Base-by-base conservation (phyloP, 441 rosid species). In the Melastoma candidum region DNA sequence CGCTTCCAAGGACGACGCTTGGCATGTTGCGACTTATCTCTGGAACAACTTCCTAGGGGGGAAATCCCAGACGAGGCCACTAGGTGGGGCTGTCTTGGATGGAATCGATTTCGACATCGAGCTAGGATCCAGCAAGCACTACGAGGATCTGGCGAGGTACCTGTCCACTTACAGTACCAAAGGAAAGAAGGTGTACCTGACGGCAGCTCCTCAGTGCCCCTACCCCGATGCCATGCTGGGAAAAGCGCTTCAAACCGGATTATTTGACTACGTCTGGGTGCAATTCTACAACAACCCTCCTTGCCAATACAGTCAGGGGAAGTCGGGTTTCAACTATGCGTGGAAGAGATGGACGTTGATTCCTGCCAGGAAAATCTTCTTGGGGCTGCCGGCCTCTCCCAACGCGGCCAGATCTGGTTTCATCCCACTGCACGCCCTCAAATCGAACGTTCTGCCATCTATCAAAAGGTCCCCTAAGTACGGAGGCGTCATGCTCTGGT, bases 81-180 rank as follows among this genome's bases (percentile, higher is more conserved):
- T 74, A 0, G 72, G 70, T 10, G 54, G 48, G 36, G 69, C 68
- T 0, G 58, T 74, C 3, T 47, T 74, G 2, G 76, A 64, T 14
- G 73, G 73, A 1, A 49, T 68, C 2, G 70, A 74, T 49, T 65
- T 74, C 2, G 63, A 68, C 48, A 59, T 65, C 1, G 63, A 63
- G 44, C 7, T 39, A n/a, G 71, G 69, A 1, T 12, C 11, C 13
- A 48, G 26, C 13, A 3, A 7, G 3, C 27, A 54, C 59, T 74
- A 45, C 26, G 69, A 17, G 3, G 69, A 27, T 0, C 59, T 57
- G 0, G 71, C 67, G 3, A 22, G 39, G 32, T 25, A 24, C 4
- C 17, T 65, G 36, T 32, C 12, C 0, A 51, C 32, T 27, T 49
- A 53, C 25, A 26, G 54, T 41, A 5, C 54, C 57, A 11, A 59